Percentiles rank a stretch among this genome's conserved stretches.
Evolutionary conservation across 257 asterid genomes (phyloP).

Genomic region (Solanum bukasovii): DNA sequence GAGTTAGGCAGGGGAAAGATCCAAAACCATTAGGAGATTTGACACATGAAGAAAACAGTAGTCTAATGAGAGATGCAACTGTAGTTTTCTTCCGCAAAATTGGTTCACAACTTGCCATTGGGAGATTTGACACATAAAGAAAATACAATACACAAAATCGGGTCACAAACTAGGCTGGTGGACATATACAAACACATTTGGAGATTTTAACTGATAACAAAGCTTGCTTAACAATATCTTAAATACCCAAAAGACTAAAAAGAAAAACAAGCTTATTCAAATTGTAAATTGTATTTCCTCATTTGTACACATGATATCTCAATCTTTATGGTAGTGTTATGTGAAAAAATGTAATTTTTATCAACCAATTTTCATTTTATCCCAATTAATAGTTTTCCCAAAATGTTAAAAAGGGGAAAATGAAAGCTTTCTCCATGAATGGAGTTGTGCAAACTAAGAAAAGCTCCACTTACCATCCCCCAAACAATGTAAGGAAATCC

Average conservation of each 20-base stretch:
- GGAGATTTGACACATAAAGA: neutral
- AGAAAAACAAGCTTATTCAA: neutral
- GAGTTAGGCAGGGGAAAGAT: neutral
- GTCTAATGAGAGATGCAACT: neutral
- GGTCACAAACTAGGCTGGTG: neutral
- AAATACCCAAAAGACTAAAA: neutral
- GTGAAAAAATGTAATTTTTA: neutral
- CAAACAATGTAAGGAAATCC: constrained; percentile 72
- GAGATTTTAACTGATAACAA: neutral
- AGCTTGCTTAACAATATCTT: neutral
- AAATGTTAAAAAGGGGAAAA: neutral
- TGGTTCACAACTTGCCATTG: neutral
- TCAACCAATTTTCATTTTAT: neutral
- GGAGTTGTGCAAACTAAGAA: neutral
- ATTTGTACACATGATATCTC: neutral
- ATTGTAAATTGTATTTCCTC: neutral
- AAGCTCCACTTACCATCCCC: constrained; percentile 59
- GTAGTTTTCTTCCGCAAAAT: neutral
- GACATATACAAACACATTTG: neutral
- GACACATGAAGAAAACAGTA: neutral
- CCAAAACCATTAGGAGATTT: neutral
- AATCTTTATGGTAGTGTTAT: neutral
- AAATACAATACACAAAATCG: neutral
- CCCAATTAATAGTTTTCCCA: neutral
- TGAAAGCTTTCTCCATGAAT: neutral